Evolutionary conservation across 2,329 filamentous ascomycete genomes (phyloP).

Genomic region (Teratosphaeria viscida): DNA sequence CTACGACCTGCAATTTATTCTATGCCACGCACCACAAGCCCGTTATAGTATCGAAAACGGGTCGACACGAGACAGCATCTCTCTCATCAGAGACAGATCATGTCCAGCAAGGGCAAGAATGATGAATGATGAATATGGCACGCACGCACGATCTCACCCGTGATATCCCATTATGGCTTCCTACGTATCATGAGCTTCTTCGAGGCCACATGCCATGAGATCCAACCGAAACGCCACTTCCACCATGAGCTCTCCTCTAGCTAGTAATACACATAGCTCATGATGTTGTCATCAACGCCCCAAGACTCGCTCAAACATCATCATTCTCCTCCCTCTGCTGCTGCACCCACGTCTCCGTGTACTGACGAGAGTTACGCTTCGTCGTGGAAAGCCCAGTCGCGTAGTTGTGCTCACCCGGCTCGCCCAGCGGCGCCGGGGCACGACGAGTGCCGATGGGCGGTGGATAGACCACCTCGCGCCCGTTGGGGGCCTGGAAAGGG

Average conservation of each 20-base stretch:
- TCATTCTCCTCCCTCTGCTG: background rate
- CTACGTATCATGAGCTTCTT: background rate
- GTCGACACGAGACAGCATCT: background rate
- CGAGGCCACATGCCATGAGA: background rate
- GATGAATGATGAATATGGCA: background rate
- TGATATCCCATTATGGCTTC: background rate
- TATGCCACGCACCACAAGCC: background rate
- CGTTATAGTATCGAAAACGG: background rate
- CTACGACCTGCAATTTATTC: background rate
- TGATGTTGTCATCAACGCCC: background rate
- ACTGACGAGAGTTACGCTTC: background rate
- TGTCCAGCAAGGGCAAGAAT: background rate
- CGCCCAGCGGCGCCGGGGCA: background rate
- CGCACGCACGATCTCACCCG: background rate
- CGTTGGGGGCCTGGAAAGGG: background rate
- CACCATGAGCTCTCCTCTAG: background rate
- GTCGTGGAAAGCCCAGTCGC: background rate
- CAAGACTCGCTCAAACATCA: background rate
- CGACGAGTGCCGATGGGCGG: background rate
- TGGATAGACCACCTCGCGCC: background rate
- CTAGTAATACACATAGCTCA: background rate
- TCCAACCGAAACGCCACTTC: background rate
- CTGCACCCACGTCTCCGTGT: background rate
- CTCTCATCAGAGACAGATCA: background rate
- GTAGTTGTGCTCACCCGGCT: background rate